phyloP scores from a whole-genome alignment of 1,284 basidiomycete genomes.

The Retiboletus flavoniger region DNA sequence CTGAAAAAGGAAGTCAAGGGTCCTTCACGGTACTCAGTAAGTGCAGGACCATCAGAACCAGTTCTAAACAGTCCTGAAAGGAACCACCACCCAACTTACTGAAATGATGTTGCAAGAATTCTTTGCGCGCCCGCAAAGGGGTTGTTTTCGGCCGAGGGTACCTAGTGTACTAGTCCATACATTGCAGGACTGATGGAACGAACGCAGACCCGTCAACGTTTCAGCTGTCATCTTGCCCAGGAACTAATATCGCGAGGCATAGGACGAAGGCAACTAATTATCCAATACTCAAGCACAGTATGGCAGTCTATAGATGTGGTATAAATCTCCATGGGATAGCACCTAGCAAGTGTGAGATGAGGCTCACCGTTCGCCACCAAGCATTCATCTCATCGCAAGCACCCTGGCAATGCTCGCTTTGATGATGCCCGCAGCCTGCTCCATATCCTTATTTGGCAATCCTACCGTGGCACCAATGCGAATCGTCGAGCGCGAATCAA shows the following conservation, averaged over 20 bases:
- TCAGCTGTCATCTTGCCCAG: too few relatives aligned
- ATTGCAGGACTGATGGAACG: background rate
- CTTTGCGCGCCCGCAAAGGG: too few relatives aligned
- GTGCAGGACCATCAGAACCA: too few relatives aligned
- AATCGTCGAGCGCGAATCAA: slow-evolving; percentile 85
- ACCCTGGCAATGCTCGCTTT: slow-evolving; percentile 79
- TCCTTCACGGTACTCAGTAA: too few relatives aligned
- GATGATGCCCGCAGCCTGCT: slow-evolving; percentile 81
- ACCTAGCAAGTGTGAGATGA: background rate
- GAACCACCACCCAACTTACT: too few relatives aligned
- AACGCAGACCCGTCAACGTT: background rate
- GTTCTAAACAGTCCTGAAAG: too few relatives aligned
- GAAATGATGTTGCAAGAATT: too few relatives aligned
- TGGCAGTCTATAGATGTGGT: slow-evolving; percentile 14
- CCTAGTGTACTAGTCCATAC: too few relatives aligned
- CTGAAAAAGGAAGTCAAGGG: too few relatives aligned
- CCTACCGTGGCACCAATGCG: slow-evolving; percentile 79
- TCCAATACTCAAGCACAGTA: slow-evolving; percentile 13
- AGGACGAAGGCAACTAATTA: slow-evolving; percentile 2
- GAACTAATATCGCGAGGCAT: background rate
- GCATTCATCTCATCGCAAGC: slow-evolving; percentile 35
- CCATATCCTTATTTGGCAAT: slow-evolving; percentile 85
- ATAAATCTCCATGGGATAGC: slow-evolving; percentile 17
- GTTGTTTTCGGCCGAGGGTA: too few relatives aligned
- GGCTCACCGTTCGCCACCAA: background rate